Conservation (phyloP, 768 basidiomycete genomes). For the Imleria badia region DNA sequence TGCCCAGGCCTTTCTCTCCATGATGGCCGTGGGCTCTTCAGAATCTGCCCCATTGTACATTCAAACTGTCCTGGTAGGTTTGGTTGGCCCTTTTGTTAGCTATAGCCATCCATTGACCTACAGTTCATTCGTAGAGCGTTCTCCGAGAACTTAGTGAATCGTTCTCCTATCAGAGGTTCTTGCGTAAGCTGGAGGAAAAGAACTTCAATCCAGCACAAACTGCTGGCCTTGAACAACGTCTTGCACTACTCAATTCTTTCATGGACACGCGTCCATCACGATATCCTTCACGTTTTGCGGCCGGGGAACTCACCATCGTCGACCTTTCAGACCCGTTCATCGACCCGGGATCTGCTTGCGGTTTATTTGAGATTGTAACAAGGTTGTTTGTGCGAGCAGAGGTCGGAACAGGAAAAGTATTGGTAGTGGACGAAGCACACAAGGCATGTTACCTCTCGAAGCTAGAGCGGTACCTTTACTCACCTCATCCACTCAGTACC, state of each 20-base stretch:
- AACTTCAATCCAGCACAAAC: constrained; percentile 56
- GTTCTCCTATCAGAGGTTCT: constrained; percentile 51
- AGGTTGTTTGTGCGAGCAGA: constrained; percentile 59
- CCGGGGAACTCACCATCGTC: constrained; percentile 60
- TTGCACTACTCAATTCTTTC: constrained; percentile 56
- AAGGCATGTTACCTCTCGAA: constrained; percentile 43
- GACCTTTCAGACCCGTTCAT: constrained; percentile 72
- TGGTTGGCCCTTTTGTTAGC: neutral
- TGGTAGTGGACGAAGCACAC: constrained; percentile 72
- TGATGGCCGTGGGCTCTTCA: constrained; percentile 65
- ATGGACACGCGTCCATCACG: constrained; percentile 31
- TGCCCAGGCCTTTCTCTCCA: constrained; percentile 60
- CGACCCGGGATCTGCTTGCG: constrained; percentile 60
- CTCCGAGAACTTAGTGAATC: constrained; percentile 58
- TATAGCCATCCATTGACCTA: neutral
- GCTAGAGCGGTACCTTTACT: neutral
- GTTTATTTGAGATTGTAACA: constrained; percentile 62
- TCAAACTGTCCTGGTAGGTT: constrained; percentile 57
- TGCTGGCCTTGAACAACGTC: constrained; percentile 57
- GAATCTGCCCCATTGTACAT: constrained; percentile 63
- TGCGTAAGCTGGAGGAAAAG: constrained; percentile 39
- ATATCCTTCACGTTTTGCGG: constrained; percentile 40
- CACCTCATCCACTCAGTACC: constrained; percentile 42
- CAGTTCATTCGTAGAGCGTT: constrained; percentile 39
- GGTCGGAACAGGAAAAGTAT: constrained; percentile 57